Evolutionary conservation across 2,329 filamentous ascomycete genomes (phyloP).

Genomic region (Hymenoscyphus albidus): DNA sequence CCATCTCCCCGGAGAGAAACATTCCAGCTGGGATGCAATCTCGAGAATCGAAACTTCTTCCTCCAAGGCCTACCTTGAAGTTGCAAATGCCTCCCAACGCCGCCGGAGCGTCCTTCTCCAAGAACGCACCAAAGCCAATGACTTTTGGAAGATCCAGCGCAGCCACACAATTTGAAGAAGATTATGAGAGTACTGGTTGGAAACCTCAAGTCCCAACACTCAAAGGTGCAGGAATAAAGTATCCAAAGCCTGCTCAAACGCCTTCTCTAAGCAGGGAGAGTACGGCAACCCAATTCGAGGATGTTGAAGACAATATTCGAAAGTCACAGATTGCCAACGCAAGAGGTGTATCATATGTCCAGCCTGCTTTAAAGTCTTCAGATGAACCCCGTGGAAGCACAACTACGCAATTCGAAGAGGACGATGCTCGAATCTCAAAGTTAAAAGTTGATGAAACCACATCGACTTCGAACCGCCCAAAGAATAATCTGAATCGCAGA

Average conservation of each 20-base stretch:
- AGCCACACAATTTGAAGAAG: slow-evolving; percentile 35
- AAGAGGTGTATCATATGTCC: slow-evolving; percentile 8
- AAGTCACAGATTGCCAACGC: slow-evolving; percentile 7
- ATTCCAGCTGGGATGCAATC: slow-evolving; percentile 11
- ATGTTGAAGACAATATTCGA: slow-evolving; percentile 9
- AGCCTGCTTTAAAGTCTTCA: slow-evolving; percentile 1
- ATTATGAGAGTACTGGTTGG: slow-evolving; percentile 21
- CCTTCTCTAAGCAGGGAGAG: slow-evolving; percentile 8
- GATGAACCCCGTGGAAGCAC: background rate
- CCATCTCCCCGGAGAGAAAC: slow-evolving; percentile 29
- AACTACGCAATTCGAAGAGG: slow-evolving; percentile 1
- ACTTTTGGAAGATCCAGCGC: slow-evolving; percentile 26
- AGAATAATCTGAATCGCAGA: slow-evolving; percentile 1
- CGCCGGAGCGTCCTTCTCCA: background rate
- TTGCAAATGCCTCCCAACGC: slow-evolving; percentile 26
- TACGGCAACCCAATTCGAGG: slow-evolving; percentile 10
- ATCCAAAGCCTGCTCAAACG: slow-evolving; percentile 5
- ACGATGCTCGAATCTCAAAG: background rate
- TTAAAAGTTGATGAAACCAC: background rate
- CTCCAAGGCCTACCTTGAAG: slow-evolving; percentile 31
- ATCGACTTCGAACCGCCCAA: background rate
- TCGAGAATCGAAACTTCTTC: slow-evolving; percentile 30
- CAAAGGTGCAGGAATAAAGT: slow-evolving; percentile 9
- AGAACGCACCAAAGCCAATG: slow-evolving; percentile 8
- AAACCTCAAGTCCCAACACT: slow-evolving; percentile 12